Base-by-base conservation (phyloP, 352 stramenopile genomes). In the Globisporangium echinulatum region DNA sequence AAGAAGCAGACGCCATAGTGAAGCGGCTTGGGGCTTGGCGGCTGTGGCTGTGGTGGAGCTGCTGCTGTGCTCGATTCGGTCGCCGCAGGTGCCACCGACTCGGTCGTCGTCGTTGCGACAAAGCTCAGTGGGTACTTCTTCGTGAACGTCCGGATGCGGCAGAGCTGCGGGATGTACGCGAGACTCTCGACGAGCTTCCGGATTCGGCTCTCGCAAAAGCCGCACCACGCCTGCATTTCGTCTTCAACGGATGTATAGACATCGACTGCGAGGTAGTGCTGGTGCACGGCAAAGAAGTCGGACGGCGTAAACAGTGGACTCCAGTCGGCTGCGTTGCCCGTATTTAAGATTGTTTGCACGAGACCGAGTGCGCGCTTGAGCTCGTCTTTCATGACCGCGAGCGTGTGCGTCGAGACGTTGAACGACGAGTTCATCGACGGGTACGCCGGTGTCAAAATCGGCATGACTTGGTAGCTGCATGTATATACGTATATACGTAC, bases 381-480 rank as follows among this genome's bases (percentile, higher is more conserved):
- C 72, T 99, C 96, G 33, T 97, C 83, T 64, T 96, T 94, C 71
- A 99, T 97, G 36, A 97, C 83, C 33, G 90, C 74, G n/a, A 98
- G 72, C 63, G 96, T 97, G 61, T 97, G 90, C 42, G 84, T 78
- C 56, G 90, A 97, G 50, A 99, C 96, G 69, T 98, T 99, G 75
- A 98, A 99, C 15, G 96, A 98, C 33, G 96, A 99, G 76, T 99
- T 99, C 97, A 99, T 99, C 36, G 87, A 97, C 49, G 97, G 97
- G 75, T 99, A 99, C 54, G 94, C 96, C 5, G 97, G 97, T 25
- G 97, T 99, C 61, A 99, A 76, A 56, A 99, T 99, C 33, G 97
- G 97, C 96, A 99, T 99, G 15, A 98, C 76, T 71, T 99, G 95
- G 58, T 88, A 94, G 57, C 83, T 85, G 60, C 42, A 17, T 5